Conservation (phyloP, 2,329 filamentous ascomycete species). For the Penicillium sp. region DNA sequence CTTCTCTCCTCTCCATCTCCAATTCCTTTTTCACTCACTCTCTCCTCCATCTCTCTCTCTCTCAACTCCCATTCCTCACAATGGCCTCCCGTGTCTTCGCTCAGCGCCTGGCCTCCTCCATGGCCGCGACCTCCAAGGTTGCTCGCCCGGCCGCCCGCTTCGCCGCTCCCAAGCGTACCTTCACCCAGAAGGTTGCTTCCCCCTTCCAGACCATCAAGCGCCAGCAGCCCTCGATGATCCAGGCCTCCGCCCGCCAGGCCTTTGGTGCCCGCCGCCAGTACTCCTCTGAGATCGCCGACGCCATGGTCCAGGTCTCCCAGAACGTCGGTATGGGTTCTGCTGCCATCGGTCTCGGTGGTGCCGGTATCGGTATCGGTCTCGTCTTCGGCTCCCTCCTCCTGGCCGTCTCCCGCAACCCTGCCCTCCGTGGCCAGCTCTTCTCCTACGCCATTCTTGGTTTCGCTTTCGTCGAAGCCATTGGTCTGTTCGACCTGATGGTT, state of each 20-base stretch:
- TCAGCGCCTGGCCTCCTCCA: slow-evolving; percentile 72
- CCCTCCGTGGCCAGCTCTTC: slow-evolving; percentile 94
- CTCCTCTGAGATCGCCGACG: slow-evolving; percentile 83
- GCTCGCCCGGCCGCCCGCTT: slow-evolving; percentile 75
- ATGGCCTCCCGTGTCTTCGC: slow-evolving; percentile 81
- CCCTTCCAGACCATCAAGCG: slow-evolving; percentile 78
- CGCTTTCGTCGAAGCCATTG: slow-evolving; percentile 84
- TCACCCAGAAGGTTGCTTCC: slow-evolving; percentile 49
- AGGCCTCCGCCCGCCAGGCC: slow-evolving; percentile 68
- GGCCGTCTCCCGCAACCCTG: slow-evolving; percentile 91
- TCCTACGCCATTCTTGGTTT: slow-evolving; percentile 95
- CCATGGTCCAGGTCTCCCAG: slow-evolving; percentile 88
- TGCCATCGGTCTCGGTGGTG: slow-evolving; percentile 80
- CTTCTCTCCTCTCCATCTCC: slow-evolving; percentile 24
- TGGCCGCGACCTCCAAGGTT: slow-evolving; percentile 75
- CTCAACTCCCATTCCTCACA: slow-evolving; percentile 59
- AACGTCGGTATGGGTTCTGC: slow-evolving; percentile 88
- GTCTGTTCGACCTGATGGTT: slow-evolving; percentile 88
- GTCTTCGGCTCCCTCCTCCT: slow-evolving; percentile 90
- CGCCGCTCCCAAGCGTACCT: slow-evolving; percentile 73
- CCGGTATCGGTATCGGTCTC: slow-evolving; percentile 82
- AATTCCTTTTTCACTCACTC: slow-evolving; percentile 26
- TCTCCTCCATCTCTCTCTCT: slow-evolving; percentile 19
- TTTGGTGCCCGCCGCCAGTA: slow-evolving; percentile 69
- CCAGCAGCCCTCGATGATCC: slow-evolving; percentile 70